Percentiles rank a stretch among this genome's conserved stretches.
Evolutionary conservation across 2,329 filamentous ascomycete genomes (phyloP).

Genomic region (Emydomyces testavorans): DNA sequence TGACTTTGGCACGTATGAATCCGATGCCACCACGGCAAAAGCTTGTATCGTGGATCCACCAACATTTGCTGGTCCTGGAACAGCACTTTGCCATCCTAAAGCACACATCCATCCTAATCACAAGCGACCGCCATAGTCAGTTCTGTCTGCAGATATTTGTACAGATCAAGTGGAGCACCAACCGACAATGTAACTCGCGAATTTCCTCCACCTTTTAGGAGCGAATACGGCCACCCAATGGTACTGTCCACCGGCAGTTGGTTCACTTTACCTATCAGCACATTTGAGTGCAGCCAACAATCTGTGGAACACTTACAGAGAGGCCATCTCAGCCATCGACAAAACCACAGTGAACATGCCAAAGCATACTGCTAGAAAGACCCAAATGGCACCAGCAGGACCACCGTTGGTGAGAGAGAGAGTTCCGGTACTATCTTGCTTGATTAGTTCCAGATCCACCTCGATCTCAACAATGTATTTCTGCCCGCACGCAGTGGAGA

Average conservation of each 20-base stretch:
- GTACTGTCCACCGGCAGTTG: conserved; percentile 28
- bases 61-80: conserved; percentile 20
- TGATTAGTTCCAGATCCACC: background rate
- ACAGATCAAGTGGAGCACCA: background rate
- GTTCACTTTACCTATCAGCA: conserved; percentile 20
- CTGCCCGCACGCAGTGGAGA: background rate
- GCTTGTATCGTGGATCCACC: conserved; percentile 26
- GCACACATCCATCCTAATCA: conserved; percentile 23
- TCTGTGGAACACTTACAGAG: conserved; percentile 9
- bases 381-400: conserved; percentile 11
- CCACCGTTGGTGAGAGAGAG: conserved; percentile 13
- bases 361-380: conserved; percentile 9
- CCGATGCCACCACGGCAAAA: conserved; percentile 23
- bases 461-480: background rate
- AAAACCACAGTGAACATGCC: conserved; percentile 11
- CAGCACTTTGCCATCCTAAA: conserved; percentile 23
- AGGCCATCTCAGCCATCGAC: conserved; percentile 16
- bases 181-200: conserved; percentile 24
- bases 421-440: background rate
- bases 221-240: conserved; percentile 23
- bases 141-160: background rate
- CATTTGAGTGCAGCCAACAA: background rate
- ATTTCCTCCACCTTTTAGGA: conserved; percentile 24
- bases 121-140: background rate
- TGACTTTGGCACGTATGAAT: conserved; percentile 21